These are phyloP conservation scores for Leersia perrieri DNA, from an alignment of 176 grass and related monocot species.

Conservation along the genomic window DNA sequence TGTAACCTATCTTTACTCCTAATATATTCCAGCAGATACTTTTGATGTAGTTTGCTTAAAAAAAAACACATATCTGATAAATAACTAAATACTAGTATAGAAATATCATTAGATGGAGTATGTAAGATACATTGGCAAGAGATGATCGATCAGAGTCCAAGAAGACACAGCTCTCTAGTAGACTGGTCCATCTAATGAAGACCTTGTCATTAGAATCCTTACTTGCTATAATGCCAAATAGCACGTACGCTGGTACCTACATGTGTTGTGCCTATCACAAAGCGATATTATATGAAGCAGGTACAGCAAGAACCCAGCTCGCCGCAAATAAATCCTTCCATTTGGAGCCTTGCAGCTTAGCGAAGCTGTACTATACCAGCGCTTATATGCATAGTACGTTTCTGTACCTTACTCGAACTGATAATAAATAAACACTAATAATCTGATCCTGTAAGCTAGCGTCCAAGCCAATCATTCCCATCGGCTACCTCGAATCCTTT, in stretches of 20 bases:
- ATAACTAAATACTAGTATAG: background rate
- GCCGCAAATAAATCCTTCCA: slow-evolving; percentile 32
- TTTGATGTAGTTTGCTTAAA: no score
- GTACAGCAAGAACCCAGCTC: slow-evolving; percentile 2
- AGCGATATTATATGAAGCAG: background rate
- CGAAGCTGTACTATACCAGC: slow-evolving; percentile 1
- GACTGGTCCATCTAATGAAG: background rate
- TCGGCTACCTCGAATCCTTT: slow-evolving; percentile 29
- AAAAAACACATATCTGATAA: background rate
- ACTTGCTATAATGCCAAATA: background rate
- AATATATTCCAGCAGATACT: no score
- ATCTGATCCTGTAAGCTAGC: background rate
- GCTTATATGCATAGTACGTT: background rate
- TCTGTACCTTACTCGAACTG: slow-evolving; percentile 22
- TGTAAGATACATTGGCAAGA: background rate
- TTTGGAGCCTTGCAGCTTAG: slow-evolving; percentile 33
- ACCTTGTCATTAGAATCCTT: background rate
- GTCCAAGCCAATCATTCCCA: slow-evolving; percentile 50
- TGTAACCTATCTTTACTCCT: no score
- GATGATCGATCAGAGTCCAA: background rate
- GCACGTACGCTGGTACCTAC: background rate
- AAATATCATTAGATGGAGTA: background rate
- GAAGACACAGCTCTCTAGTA: background rate
- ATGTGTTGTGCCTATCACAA: background rate
- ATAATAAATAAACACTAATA: background rate